These are phyloP conservation scores for Fusarium aywerte DNA, from an alignment of 2,329 filamentous ascomycete species.

Conservation along the genomic window DNA sequence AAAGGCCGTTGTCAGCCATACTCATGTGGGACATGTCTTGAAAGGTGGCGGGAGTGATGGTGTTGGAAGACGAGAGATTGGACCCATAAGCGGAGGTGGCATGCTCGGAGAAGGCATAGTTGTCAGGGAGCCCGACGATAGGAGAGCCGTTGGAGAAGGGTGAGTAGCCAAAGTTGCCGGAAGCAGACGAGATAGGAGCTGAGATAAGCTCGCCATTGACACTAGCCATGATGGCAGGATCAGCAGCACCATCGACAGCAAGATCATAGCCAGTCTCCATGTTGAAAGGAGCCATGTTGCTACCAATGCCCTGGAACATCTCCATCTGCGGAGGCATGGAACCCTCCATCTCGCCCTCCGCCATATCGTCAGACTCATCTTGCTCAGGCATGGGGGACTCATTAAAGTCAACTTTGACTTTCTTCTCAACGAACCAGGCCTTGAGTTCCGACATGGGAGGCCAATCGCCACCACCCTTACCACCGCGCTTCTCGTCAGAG, in stretches of 20 bases:
- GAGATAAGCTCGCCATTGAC: slow-evolving; percentile 37
- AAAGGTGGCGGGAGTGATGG: slow-evolving; percentile 44
- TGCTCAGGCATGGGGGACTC: slow-evolving; percentile 50
- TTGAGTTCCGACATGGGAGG: slow-evolving; percentile 49
- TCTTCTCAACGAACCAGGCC: slow-evolving; percentile 68
- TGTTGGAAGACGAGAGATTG: slow-evolving; percentile 46
- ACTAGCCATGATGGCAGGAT: slow-evolving; percentile 33
- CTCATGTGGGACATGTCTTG: slow-evolving; percentile 43
- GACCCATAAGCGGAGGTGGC: slow-evolving; percentile 42
- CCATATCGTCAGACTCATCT: slow-evolving; percentile 47
- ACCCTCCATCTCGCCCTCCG: slow-evolving; percentile 37
- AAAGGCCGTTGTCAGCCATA: slow-evolving; percentile 36
- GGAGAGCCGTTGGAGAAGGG: slow-evolving; percentile 40
- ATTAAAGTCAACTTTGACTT: slow-evolving; percentile 56
- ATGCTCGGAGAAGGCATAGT: slow-evolving; percentile 45
- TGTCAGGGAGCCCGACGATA: slow-evolving; percentile 35
- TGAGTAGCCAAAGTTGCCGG: slow-evolving; percentile 39
- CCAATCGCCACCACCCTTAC: slow-evolving; percentile 52
- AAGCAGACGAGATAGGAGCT: slow-evolving; percentile 44
- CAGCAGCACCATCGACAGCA: slow-evolving; percentile 33
- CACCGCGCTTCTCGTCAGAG: slow-evolving; percentile 62
- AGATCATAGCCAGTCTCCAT: slow-evolving; percentile 41
- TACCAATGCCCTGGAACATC: slow-evolving; percentile 43
- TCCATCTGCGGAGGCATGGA: slow-evolving; percentile 31
- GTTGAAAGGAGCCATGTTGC: slow-evolving; percentile 38